phyloP scores from a whole-genome alignment of 2,329 filamentous ascomycete species.

The Cladosporium sp. region DNA sequence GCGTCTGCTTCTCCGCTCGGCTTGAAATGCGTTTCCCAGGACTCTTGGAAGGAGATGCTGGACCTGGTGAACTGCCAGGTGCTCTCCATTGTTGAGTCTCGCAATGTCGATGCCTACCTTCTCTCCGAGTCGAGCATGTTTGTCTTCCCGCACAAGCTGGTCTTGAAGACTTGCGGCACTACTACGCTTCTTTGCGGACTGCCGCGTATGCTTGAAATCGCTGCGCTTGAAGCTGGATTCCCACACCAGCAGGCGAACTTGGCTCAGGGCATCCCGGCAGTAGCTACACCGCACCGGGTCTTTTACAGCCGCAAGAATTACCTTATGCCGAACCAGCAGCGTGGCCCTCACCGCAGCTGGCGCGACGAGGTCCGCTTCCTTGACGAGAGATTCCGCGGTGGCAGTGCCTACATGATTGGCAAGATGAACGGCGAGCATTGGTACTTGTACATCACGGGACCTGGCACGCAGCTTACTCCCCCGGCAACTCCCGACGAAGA shows the following conservation, averaged over 20 bases:
- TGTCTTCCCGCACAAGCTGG: conserved; percentile 98
- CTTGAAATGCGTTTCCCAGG: conserved; percentile 77
- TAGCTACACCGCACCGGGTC: conserved; percentile 87
- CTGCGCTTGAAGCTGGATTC: conserved; percentile 80
- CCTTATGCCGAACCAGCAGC: conserved; percentile 90
- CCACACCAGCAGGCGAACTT: conserved; percentile 69
- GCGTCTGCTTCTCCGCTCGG: conserved; percentile 67
- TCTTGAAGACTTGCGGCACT: conserved; percentile 96
- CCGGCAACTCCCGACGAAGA: conserved; percentile 66
- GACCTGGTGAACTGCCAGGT: conserved; percentile 99
- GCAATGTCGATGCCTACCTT: conserved; percentile 92
- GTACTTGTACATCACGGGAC: conserved; percentile 96
- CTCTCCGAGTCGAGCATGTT: conserved; percentile 99
- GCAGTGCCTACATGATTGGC: conserved; percentile 98
- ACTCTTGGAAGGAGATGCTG: conserved; percentile 94
- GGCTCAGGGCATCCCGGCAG: conserved; percentile 63
- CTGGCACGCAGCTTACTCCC: conserved; percentile 73
- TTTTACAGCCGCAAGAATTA: conserved; percentile 99
- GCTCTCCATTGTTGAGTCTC: conserved; percentile 86
- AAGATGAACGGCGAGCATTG: conserved; percentile 99
- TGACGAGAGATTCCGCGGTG: conserved; percentile 84
- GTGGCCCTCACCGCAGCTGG: conserved; percentile 94
- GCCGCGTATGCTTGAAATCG: conserved; percentile 87
- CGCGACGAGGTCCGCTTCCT: conserved; percentile 90
- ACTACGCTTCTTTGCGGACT: conserved; percentile 89